Conservation (phyloP, 2,329 filamentous ascomycete genomes). For the Epichloe baconii region DNA sequence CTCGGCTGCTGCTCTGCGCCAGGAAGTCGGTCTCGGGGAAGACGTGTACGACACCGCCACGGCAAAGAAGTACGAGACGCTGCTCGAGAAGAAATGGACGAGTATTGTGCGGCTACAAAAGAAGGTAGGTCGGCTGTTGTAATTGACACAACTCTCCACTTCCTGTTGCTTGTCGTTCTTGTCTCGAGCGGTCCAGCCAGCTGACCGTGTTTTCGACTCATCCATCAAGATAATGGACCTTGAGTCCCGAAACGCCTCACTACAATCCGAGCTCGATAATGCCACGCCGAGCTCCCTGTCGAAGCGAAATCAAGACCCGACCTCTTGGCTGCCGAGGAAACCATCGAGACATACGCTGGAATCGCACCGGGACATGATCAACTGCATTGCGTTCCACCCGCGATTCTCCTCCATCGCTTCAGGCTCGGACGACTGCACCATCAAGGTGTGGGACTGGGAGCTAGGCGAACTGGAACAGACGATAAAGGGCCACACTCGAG, state of each 20-base stretch:
- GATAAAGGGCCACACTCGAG: conserved; percentile 82
- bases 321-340: conserved; percentile 72
- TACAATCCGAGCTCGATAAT: conserved; percentile 76
- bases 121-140: conserved; percentile 46
- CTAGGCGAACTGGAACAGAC: conserved; percentile 81
- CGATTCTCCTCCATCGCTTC: conserved; percentile 83
- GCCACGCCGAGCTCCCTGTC: conserved; percentile 60
- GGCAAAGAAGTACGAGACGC: conserved; percentile 83
- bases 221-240: conserved; percentile 72
- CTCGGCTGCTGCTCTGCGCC: conserved; percentile 57
- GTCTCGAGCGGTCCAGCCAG: not conserved
- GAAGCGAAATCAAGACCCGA: conserved; percentile 69
- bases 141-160: too few species aligned
- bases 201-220: not conserved
- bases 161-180: not conserved
- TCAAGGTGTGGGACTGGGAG: conserved; percentile 98
- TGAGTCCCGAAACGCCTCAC: conserved; percentile 56
- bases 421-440: conserved; percentile 81
- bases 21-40: conserved; percentile 63
- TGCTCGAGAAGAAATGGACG: conserved; percentile 98
- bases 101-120: conserved; percentile 90
- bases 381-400: conserved; percentile 83
- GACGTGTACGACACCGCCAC: conserved; percentile 64
- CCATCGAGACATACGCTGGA: conserved; percentile 73
- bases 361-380: conserved; percentile 70